Evolutionary conservation across 805 yeast species (phyloP), one percentile per base, ranked within the genome.

Genomic region (Yamadazyma sp.): DNA sequence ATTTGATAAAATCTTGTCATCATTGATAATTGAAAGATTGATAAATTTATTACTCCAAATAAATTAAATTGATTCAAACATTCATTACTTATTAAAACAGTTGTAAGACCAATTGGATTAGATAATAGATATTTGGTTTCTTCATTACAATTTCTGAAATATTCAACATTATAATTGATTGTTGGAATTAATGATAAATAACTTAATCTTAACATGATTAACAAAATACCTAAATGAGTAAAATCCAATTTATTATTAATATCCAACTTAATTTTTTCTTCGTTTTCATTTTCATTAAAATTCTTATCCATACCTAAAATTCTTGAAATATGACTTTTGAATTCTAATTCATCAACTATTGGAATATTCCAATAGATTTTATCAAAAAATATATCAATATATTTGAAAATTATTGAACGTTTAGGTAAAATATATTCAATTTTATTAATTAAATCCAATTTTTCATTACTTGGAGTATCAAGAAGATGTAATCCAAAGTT

Each of bases 21-120:
- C 34, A 77, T 38, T 6, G 78, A 71, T 41, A 78, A 73, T 49
- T 78, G 83, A 39, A 79, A 56, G 14, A 78, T 63, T 0, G 72
- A 65, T 18, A 80, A 45, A 13, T 77, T 71, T 23, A 75, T 66
- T 39, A 69, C 57, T 23, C 47, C 52, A 19, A 55, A 45, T 15
- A 58, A 44, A 31, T 62, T 57, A 36, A 65, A 64, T 42, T 56
- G 65, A 37, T 57, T 57, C 16, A 65, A 48, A 34, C 72, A 66
- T 7, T 43, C 42, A 31, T 59, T 59, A 1, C 70, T 65, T 13
- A 62, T 40, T 31, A 45, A 41, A 9, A 58, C 48, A 14, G 48
- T 55, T 31, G 60, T 65, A 21, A 60, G 47, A 35, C 49, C 48
- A 18, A 62, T 43, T 2, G 66, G 65, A 33, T 62, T 52, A 18